phyloP scores from a whole-genome alignment of 768 basidiomycete genomes.

The Rickenella mellea region DNA sequence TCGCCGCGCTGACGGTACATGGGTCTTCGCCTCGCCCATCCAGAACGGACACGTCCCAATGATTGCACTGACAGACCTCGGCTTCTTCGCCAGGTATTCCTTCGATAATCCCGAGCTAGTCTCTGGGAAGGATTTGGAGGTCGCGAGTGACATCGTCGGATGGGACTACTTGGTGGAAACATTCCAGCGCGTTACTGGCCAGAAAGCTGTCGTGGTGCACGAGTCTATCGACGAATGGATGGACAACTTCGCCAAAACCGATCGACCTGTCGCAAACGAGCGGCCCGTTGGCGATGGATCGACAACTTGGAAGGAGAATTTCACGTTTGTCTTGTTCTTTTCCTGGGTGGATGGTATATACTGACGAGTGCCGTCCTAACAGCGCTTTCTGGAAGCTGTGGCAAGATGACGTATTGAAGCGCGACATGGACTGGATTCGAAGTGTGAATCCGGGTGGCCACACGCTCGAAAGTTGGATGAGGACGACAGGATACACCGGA shows the following conservation, averaged over 20 bases:
- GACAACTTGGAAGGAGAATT: conserved; percentile 29
- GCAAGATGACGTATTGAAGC: conserved; percentile 32
- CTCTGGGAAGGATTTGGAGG: conserved; percentile 25
- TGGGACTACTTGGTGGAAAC: conserved; percentile 21
- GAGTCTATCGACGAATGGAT: conserved; percentile 26
- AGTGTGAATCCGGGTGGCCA: conserved; percentile 25
- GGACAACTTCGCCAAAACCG: conserved; percentile 16
- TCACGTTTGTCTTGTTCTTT: conserved; percentile 11
- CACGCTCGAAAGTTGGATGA: conserved; percentile 33
- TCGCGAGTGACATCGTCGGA: conserved; percentile 27
- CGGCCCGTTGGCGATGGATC: conserved; percentile 20
- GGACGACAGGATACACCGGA: conserved; percentile 21
- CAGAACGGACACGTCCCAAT: conserved; percentile 27
- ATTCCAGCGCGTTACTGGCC: conserved; percentile 28
- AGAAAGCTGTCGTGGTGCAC: conserved; percentile 23
- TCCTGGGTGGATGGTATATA: neutral
- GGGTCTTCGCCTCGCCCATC: conserved; percentile 28
- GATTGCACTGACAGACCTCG: conserved; percentile 30
- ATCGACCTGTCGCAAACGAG: conserved; percentile 23
- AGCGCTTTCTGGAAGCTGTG: conserved; percentile 31
- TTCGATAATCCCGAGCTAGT: conserved; percentile 26
- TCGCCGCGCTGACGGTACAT: conserved; percentile 27
- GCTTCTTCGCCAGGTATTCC: conserved; percentile 30
- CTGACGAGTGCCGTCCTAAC: neutral
- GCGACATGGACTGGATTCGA: conserved; percentile 36